These are phyloP conservation scores for Cutaneotrichosporon dermatis DNA, from an alignment of 1,284 basidiomycete species.

Conservation along the genomic window DNA sequence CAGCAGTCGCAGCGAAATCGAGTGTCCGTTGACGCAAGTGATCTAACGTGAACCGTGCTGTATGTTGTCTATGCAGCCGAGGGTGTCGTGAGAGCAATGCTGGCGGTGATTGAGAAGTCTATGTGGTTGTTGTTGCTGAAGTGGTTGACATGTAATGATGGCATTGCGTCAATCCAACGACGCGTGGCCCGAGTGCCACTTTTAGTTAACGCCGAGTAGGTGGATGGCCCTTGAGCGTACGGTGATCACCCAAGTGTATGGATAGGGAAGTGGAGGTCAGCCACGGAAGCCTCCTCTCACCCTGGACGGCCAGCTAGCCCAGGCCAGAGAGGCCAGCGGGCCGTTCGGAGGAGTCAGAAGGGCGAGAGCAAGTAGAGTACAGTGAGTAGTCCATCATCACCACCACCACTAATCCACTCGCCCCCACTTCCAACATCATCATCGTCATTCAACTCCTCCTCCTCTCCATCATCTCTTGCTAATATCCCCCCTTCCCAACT, in stretches of 20 bases:
- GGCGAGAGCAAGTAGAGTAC: no score
- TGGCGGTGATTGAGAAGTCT: no score
- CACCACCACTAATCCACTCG: not conserved
- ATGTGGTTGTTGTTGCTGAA: not conserved
- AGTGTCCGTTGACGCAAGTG: not conserved
- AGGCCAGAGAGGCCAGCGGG: no score
- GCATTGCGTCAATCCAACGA: slow-evolving; percentile 9
- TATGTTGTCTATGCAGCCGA: not conserved
- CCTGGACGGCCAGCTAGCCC: no score
- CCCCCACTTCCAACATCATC: not conserved
- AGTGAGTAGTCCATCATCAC: not conserved
- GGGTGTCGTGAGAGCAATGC: no score
- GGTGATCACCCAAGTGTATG: not conserved
- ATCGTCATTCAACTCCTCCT: not conserved
- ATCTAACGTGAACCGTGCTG: no score
- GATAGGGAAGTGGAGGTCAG: no score
- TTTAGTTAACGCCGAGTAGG: slow-evolving; percentile 17
- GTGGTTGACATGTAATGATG: no score
- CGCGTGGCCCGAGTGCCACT: slow-evolving; percentile 24
- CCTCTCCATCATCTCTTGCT: not conserved
- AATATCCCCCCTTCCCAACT: no score
- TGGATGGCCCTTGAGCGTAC: not conserved
- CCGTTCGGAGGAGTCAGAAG: no score
- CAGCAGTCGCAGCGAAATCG: not conserved
- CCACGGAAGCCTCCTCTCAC: no score